Base-by-base conservation (phyloP, 139 green algal species). In the Chlamydomonas incerta region DNA sequence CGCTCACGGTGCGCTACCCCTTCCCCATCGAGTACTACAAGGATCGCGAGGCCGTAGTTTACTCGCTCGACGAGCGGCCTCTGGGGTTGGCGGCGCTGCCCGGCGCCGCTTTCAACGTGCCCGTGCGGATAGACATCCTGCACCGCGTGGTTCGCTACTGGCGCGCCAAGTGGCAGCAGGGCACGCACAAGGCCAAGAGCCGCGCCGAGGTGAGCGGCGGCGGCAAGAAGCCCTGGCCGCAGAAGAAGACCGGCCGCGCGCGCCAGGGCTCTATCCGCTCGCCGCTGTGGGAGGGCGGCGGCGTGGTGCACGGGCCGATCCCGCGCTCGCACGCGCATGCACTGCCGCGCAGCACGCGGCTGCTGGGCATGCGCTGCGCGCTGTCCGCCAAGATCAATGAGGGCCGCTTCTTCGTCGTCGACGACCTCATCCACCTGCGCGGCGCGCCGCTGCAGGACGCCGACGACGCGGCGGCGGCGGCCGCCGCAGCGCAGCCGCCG, bases 171-270 rank as follows among this genome's bases (percentile, higher is more conserved):
- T 91, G 89, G 81, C 94, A 95, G 82, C 95, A 98, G 90, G 96
- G 96, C 52, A 98, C 95, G 14, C 96, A 98, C 88, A 96, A 94
- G 66, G 94, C 91, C 26, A 85, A 88, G 72, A 89, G 83, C 18
- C 89, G 94, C 13, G 66, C 62, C 10, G 93, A 98, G 77, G 95
- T 98, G 29, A 87, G 94, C 20, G 98, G 98, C n/a, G 98, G 98
- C 17, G 97, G 98, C 60, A 89, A 87, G 62, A 99, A 99, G 93
- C 98, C 98, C 0, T 97, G 95, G 88, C 94, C 94, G 73, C 98
- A 99, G 91, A 99, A 99, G 88, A 96, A 96, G 34, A 97, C 94
- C 5, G 98, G 98, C 34, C 94, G 95, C 55, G 95, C 98, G 15
- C 95, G 98, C 14, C 90, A 94, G 74, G 98, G 98, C 8, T 98